Percentiles rank a stretch among this genome's conserved stretches.
Evolutionary conservation across 768 basidiomycete species (phyloP).

Genomic region (Boletus bicolor): DNA sequence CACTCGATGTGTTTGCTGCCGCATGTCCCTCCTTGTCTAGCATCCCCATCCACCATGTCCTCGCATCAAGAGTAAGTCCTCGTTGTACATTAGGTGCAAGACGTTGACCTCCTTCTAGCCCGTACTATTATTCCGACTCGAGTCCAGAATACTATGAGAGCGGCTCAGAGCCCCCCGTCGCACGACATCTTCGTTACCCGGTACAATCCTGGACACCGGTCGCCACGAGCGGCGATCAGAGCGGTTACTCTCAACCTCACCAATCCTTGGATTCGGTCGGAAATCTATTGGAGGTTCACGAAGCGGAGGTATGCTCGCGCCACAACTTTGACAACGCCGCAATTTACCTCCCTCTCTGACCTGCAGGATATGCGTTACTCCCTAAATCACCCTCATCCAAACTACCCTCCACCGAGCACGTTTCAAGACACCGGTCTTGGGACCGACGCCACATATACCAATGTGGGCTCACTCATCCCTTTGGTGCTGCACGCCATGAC

Average conservation of each 20-base stretch:
- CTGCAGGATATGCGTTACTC: conserved; percentile 7
- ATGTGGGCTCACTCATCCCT: conserved; percentile 3
- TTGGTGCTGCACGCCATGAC: neutral
- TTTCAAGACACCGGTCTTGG: neutral
- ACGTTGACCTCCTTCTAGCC: conserved; percentile 8
- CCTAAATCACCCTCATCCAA: neutral
- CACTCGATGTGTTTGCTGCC: neutral
- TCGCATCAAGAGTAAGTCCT: conserved; percentile 19
- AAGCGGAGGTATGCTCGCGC: conserved; percentile 8
- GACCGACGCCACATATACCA: conserved; percentile 1
- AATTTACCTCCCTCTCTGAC: neutral
- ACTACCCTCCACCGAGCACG: neutral
- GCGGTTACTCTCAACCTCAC: neutral
- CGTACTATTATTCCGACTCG: neutral
- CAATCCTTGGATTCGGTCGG: conserved; percentile 1
- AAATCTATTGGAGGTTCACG: neutral
- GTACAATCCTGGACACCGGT: conserved; percentile 3
- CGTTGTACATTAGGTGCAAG: neutral
- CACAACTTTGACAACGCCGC: neutral
- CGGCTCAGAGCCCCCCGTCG: neutral
- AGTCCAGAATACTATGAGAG: conserved; percentile 3
- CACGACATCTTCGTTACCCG: neutral
- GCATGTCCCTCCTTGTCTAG: conserved; percentile 4
- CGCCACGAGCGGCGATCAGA: neutral
- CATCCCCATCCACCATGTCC: conserved; percentile 18